A percentile compares a stretch with the other conserved stretches of the same genome.
These are phyloP conservation scores for Inga laurina DNA, from an alignment of 306 rosid species.

Conservation along the genomic window DNA sequence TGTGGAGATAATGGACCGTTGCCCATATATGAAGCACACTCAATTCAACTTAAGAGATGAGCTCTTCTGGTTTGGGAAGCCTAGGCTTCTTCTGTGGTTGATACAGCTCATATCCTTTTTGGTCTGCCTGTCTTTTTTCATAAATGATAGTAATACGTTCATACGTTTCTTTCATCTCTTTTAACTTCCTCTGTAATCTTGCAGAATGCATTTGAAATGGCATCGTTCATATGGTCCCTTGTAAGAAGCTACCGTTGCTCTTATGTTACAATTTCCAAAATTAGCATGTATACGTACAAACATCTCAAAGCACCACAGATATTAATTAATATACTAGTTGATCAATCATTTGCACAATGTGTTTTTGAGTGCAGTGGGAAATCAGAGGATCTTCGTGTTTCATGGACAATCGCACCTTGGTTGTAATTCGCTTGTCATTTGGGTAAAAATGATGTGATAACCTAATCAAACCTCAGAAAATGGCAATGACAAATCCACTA, in stretches of 20 bases:
- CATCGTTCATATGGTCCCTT: conserved; percentile 89
- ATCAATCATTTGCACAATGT: not conserved
- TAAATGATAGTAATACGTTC: not conserved
- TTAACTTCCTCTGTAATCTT: conserved; percentile 24
- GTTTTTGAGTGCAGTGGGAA: conserved; percentile 70
- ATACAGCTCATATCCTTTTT: conserved; percentile 85
- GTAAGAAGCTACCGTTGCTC: conserved; percentile 53
- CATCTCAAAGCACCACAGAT: not conserved
- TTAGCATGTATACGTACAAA: not conserved
- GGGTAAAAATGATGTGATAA: conserved; percentile 49
- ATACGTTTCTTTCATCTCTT: not conserved
- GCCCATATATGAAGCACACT: conserved; percentile 37
- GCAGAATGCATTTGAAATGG: conserved; percentile 98
- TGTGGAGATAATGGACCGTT: conserved; percentile 66
- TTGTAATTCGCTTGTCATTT: conserved; percentile 66
- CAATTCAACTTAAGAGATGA: conserved; percentile 76
- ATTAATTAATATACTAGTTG: not conserved
- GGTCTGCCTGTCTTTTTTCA: conserved; percentile 39
- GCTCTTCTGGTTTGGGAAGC: conserved; percentile 92
- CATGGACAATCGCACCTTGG: conserved; percentile 64
- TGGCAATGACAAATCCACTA: not conserved
- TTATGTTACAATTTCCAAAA: not conserved
- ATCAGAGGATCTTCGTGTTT: conserved; percentile 79
- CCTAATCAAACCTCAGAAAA: not conserved
- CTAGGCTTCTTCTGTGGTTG: conserved; percentile 66